These are phyloP conservation scores for Penicillium bovifimosum DNA, from an alignment of 495 filamentous ascomycete genomes.

Conservation along the genomic window DNA sequence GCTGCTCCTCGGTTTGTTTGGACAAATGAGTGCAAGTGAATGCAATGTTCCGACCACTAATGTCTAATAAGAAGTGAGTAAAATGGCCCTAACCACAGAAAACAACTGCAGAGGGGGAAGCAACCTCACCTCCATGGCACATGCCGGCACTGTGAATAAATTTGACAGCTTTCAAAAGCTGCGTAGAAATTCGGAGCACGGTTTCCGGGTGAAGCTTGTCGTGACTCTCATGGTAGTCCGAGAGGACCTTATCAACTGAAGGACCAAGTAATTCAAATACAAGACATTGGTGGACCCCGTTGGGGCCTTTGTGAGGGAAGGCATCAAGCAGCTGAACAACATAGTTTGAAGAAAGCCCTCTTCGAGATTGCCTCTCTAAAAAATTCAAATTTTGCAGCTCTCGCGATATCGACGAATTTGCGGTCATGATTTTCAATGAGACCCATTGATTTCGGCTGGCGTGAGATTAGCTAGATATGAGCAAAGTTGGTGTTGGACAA, in stretches of 20 bases:
- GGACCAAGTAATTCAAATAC: slow-evolving; percentile 42
- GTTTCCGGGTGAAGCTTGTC: slow-evolving; percentile 19
- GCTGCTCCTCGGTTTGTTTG: slow-evolving; percentile 9
- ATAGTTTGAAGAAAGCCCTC: slow-evolving; percentile 12
- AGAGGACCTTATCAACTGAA: slow-evolving; percentile 14
- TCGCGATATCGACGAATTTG: slow-evolving; percentile 12
- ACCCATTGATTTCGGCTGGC: slow-evolving; percentile 28
- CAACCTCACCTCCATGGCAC: slow-evolving; percentile 25
- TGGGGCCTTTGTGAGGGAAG: slow-evolving; percentile 36
- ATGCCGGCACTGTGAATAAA: slow-evolving; percentile 30
- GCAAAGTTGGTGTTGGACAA: background rate
- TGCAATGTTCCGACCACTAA: slow-evolving; percentile 18
- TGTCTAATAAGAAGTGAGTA: slow-evolving; percentile 13
- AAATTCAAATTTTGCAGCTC: slow-evolving; percentile 12
- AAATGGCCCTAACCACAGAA: background rate
- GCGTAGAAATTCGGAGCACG: slow-evolving; percentile 21
- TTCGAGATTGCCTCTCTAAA: slow-evolving; percentile 3
- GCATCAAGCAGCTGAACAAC: slow-evolving; percentile 33
- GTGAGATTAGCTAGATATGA: slow-evolving; percentile 8
- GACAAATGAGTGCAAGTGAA: slow-evolving; percentile 11
- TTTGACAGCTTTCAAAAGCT: slow-evolving; percentile 24
- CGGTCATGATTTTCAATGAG: slow-evolving; percentile 33
- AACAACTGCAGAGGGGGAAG: background rate
- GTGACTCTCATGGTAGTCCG: slow-evolving; percentile 15
- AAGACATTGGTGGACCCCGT: slow-evolving; percentile 41